Conservation (phyloP, 257 asterid species). For the Cinchona pubescens region DNA sequence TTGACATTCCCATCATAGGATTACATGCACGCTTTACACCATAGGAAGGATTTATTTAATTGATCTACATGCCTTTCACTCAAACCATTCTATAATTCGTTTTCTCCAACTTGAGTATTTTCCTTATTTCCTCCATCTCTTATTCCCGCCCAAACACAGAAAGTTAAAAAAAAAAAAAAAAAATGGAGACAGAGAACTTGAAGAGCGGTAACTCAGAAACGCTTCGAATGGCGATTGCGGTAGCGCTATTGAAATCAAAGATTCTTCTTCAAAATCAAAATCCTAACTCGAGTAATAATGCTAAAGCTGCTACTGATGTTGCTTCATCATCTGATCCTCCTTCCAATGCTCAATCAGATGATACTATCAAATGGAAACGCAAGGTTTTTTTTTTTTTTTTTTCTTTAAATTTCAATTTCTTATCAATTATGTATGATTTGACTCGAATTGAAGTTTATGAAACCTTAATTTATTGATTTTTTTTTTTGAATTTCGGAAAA, state of each 20-base stretch:
- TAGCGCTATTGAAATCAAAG: constrained; percentile 59
- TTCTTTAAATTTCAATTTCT: background rate
- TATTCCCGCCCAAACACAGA: no score
- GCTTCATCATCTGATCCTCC: constrained; percentile 7
- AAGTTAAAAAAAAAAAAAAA: background rate
- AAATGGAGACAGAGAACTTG: constrained; percentile 46
- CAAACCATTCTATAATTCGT: no score
- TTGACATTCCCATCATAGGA: no score
- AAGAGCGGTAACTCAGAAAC: constrained; percentile 36
- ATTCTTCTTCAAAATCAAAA: constrained; percentile 40
- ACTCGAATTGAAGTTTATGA: background rate
- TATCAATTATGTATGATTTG: background rate
- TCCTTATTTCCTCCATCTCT: no score
- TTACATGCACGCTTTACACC: no score
- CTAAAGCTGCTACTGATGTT: background rate
- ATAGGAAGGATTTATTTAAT: no score
- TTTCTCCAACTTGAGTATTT: no score
- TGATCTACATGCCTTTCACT: no score
- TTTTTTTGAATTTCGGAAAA: background rate
- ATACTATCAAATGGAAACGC: constrained; percentile 63
- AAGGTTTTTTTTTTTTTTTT: constrained; percentile 62
- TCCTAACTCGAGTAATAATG: constrained; percentile 14
- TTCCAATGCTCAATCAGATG: constrained; percentile 37
- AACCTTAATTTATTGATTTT: constrained; percentile 14
- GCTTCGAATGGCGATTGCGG: constrained; percentile 62